Conservation (phyloP, 2,329 filamentous ascomycete genomes). For the Pseudopyricularia cyperi region DNA sequence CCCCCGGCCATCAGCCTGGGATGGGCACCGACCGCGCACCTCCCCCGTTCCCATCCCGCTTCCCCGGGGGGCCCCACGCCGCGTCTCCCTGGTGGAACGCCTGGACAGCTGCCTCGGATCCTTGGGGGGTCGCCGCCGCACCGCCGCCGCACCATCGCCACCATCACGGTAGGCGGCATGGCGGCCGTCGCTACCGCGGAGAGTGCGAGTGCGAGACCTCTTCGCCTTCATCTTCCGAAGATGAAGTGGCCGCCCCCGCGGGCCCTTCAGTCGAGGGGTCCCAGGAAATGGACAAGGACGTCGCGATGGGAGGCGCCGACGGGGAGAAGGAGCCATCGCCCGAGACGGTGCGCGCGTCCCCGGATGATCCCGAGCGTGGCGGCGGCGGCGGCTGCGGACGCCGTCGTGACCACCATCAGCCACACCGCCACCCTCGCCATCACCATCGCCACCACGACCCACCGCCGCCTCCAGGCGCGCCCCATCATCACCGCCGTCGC, state of each 20-base stretch:
- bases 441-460: conserved; percentile 8
- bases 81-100: neutral
- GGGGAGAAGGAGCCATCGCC: conserved; percentile 19
- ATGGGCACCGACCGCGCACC: conserved; percentile 23
- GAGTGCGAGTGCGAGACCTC: conserved; percentile 5
- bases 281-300: neutral
- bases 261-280: neutral
- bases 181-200: conserved; percentile 5
- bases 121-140: conserved; percentile 3
- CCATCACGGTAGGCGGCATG: conserved; percentile 4
- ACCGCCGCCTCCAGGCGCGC: conserved; percentile 9
- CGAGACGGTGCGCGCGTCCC: conserved; percentile 18
- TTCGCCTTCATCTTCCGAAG: conserved; percentile 3
- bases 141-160: conserved; percentile 4
- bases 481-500: conserved; percentile 9
- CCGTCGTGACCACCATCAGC: too few species aligned
- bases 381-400: conserved; percentile 11
- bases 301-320: neutral
- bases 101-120: conserved; percentile 1
- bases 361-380: conserved; percentile 12
- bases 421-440: too few species aligned
- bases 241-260: neutral
- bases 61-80: conserved; percentile 2
- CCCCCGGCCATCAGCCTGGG: conserved; percentile 17
- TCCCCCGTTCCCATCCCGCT: conserved; percentile 7